Conservation (phyloP, 2,329 filamentous ascomycete species). For the Pseudopithomyces chartarum region DNA sequence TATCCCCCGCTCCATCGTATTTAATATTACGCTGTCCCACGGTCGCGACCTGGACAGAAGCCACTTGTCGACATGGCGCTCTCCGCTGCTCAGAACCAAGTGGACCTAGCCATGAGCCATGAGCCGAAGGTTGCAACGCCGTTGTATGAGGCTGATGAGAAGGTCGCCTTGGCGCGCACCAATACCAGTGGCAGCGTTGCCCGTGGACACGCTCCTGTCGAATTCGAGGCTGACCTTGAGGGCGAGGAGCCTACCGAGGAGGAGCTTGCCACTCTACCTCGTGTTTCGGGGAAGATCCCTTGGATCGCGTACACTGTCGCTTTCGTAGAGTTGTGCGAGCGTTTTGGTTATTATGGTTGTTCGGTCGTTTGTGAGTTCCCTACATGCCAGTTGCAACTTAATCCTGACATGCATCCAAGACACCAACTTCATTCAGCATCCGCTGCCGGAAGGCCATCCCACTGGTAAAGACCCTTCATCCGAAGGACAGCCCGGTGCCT, state of each 20-base stretch:
- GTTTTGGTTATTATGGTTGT: conserved; percentile 78
- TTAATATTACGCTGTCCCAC: conserved; percentile 12
- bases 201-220: conserved; percentile 21
- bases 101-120: conserved; percentile 42
- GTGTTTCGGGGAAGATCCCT: conserved; percentile 68
- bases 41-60: conserved; percentile 15
- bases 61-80: conserved; percentile 33
- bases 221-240: conserved; percentile 40
- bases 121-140: conserved; percentile 40
- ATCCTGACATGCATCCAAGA: conserved; percentile 24
- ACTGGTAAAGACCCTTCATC: conserved; percentile 35
- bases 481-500: conserved; percentile 41
- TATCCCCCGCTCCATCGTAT: conserved; percentile 13
- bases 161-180: conserved; percentile 32
- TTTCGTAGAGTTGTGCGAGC: conserved; percentile 75
- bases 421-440: conserved; percentile 47
- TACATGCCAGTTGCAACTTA: background rate
- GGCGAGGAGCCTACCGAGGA: conserved; percentile 62
- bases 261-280: conserved; percentile 64
- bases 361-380: conserved; percentile 63
- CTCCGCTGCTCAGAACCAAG: conserved; percentile 35
- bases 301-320: conserved; percentile 72
- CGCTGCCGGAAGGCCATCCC: conserved; percentile 39
- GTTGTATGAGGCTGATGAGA: conserved; percentile 39
- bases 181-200: conserved; percentile 23